phyloP scores from a whole-genome alignment of 306 rosid genomes.

The Castanea mollissima region DNA sequence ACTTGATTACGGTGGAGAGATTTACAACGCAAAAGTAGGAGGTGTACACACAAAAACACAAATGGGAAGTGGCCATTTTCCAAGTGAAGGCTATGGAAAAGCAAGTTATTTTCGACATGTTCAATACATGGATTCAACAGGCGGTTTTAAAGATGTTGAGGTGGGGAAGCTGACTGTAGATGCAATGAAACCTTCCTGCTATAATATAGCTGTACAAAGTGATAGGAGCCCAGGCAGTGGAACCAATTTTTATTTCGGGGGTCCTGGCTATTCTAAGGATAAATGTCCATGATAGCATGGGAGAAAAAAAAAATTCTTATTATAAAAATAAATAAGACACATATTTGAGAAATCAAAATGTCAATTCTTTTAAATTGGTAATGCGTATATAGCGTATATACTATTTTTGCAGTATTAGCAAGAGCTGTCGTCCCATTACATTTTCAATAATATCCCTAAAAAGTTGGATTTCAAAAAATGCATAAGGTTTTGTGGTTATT shows the following conservation, averaged over 20 bases:
- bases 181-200: constrained; percentile 20
- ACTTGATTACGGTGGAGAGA: constrained; percentile 23
- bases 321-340: too few species aligned
- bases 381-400: too few species aligned
- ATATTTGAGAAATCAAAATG: too few species aligned
- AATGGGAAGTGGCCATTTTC: constrained; percentile 37
- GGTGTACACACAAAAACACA: constrained; percentile 21
- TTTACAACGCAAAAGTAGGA: neutral
- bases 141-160: neutral
- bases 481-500: too few species aligned
- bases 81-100: constrained; percentile 5
- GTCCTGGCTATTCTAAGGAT: constrained; percentile 15
- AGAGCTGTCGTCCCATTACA: too few species aligned
- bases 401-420: too few species aligned
- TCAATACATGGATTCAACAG: neutral
- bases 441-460: too few species aligned
- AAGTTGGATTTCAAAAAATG: too few species aligned
- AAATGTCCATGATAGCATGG: neutral
- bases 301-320: too few species aligned
- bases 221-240: neutral
- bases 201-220: neutral
- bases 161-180: neutral
- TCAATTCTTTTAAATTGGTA: too few species aligned
- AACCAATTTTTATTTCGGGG: constrained; percentile 18
- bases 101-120: constrained; percentile 18